Evolutionary conservation across 345 rosid genomes (phyloP).

Genomic region (Triadica sebifera): DNA sequence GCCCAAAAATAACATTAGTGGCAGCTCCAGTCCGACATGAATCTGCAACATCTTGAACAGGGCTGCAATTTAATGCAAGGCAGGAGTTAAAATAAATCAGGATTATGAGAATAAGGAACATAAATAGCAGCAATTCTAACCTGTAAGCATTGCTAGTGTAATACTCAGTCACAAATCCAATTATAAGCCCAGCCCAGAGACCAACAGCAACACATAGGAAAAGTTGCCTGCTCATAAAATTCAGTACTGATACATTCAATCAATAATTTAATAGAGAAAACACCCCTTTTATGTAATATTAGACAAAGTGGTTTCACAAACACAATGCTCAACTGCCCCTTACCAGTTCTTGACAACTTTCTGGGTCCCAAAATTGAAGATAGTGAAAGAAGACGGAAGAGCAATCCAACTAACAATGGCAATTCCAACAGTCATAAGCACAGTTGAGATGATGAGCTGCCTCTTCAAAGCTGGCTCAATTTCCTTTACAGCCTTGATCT

Average conservation of each 20-base stretch:
- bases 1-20: too few species aligned
- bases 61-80: conserved; percentile 45
- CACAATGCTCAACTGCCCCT: conserved; percentile 2
- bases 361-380: conserved; percentile 66
- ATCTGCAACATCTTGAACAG: conserved; percentile 97
- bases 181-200: conserved; percentile 79
- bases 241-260: conserved; percentile 3
- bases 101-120: neutral
- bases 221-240: conserved; percentile 55
- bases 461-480: conserved; percentile 68
- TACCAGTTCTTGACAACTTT: conserved; percentile 72
- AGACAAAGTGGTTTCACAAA: neutral
- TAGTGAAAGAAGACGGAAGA: conserved; percentile 66
- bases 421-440: conserved; percentile 64
- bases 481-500: conserved; percentile 67
- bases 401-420: conserved; percentile 57
- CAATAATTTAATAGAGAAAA: neutral
- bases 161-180: conserved; percentile 73
- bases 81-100: neutral
- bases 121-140: conserved; percentile 17
- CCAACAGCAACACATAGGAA: conserved; percentile 73
- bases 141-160: conserved; percentile 78
- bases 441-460: conserved; percentile 71
- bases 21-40: conserved; percentile 93
- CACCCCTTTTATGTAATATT: neutral